These are phyloP conservation scores for Silene coronaria DNA, from an alignment of 179 eudicot genomes.

Conservation along the genomic window DNA sequence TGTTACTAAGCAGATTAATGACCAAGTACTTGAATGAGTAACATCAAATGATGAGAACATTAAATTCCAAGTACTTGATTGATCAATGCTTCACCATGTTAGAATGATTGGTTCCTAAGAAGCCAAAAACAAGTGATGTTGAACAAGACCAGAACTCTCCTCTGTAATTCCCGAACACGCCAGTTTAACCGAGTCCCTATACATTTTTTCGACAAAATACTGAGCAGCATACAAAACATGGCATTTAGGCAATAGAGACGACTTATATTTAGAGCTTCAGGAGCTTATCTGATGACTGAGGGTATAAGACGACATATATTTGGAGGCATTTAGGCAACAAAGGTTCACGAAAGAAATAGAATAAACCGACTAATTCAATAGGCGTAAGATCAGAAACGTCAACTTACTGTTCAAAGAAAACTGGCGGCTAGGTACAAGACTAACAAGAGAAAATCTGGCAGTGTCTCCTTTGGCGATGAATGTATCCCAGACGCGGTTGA, in stretches of 20 bases:
- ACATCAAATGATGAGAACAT: background rate
- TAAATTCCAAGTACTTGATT: background rate
- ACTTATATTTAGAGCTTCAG: too few relatives aligned
- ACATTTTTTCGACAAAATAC: background rate
- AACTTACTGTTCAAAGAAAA: conserved; percentile 76
- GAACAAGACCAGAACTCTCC: background rate
- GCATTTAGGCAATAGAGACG: too few relatives aligned
- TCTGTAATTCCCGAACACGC: background rate
- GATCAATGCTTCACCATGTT: too few relatives aligned
- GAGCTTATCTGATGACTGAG: conserved; percentile 89
- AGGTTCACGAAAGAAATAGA: background rate
- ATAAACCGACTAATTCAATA: background rate
- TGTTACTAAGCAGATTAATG: too few relatives aligned
- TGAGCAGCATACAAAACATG: conserved; percentile 5
- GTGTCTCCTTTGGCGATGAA: conserved; percentile 95
- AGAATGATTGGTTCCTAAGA: background rate
- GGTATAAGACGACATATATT: background rate
- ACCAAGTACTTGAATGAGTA: too few relatives aligned
- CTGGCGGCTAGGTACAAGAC: conserved; percentile 91
- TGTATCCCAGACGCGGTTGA: conserved; percentile 97
- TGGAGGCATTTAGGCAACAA: background rate
- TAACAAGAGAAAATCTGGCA: conserved; percentile 78
- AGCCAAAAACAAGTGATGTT: background rate
- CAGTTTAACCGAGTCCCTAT: background rate
- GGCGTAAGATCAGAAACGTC: conserved; percentile 1